Conservation (phyloP, 2,329 filamentous ascomycete genomes). For the Arthroderma uncinatum region DNA sequence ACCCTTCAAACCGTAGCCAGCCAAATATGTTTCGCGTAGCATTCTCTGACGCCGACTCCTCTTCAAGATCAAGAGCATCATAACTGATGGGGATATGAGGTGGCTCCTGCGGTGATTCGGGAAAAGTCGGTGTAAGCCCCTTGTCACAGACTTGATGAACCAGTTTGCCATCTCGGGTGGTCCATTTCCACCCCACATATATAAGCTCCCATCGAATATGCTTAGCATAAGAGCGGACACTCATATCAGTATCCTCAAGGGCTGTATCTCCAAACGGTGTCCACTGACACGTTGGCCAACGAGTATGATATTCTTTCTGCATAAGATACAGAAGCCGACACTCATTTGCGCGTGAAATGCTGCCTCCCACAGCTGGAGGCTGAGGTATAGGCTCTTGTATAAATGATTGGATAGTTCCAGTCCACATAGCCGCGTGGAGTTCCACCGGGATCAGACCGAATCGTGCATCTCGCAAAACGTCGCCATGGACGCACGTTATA, state of each 20-base stretch:
- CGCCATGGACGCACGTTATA: conserved; percentile 17
- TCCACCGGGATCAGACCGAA: conserved; percentile 21
- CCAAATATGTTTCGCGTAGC: conserved; percentile 23
- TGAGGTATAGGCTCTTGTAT: conserved; percentile 19
- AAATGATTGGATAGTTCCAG: conserved; percentile 20
- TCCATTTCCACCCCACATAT: conserved; percentile 11
- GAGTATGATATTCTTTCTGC: conserved; percentile 16
- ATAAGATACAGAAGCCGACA: conserved; percentile 23
- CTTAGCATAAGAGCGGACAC: conserved; percentile 21
- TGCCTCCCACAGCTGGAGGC: conserved; percentile 8
- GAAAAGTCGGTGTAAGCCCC: background rate
- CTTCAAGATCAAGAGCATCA: conserved; percentile 8
- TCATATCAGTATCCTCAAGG: conserved; percentile 21
- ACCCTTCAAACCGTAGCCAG: conserved; percentile 20
- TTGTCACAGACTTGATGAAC: conserved; percentile 4
- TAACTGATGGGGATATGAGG: conserved; percentile 6
- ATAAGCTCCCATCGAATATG: conserved; percentile 19
- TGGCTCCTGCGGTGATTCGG: background rate
- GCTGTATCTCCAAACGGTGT: conserved; percentile 22
- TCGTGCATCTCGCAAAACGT: conserved; percentile 16
- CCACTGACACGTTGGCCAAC: conserved; percentile 19
- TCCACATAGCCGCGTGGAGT: conserved; percentile 22
- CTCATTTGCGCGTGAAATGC: conserved; percentile 21
- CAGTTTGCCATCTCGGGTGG: conserved; percentile 7
- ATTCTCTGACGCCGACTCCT: conserved; percentile 19